Base-by-base conservation (phyloP, 2,329 filamentous ascomycete species). In the Sporothrix phasma region DNA sequence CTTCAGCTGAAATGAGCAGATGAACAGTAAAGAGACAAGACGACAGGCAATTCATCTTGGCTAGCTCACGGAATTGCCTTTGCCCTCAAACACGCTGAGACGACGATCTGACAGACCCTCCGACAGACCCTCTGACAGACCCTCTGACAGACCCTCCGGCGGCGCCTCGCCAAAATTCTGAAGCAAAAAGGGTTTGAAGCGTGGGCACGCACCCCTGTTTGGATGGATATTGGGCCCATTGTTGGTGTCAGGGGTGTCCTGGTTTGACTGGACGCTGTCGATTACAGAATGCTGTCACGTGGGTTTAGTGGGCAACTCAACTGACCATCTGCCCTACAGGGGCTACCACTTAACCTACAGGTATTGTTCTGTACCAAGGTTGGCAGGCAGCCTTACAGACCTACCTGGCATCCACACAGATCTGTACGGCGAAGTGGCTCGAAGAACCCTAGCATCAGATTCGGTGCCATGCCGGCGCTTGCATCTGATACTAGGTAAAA, bases 41-140 rank as follows among this genome's bases (percentile, higher is more conserved):
- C n/a, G 31, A 39, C 34, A 24, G 31, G n/a, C 51, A 15, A 22
- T 15, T 26, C 19, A 47, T 24, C 19, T 26, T 15, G 8, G 13
- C 45, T 24, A 13, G 5, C 19, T 47, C 45, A 26, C 22, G 5
- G 34, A n/a, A n/a, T 11, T 53, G 26, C 47, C 34, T 34, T 24
- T 24, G 11, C 54, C 17, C 53, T 63, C 62, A 63, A 63, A 63
- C 62, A 63, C 62, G 29, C 65, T 62, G 61, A 66, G 65, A 66
- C 65, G 24, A 51, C 39, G 39, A 65, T 65, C 62, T 37, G 62
- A 61, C 61, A 61, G 47, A 29, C 64, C 54, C 61, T 56, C 37
- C 15, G 49, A 62, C 64, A 46, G 58, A 60, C 58, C 58, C 39
- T 29, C 39, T 39, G 39, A 8, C 13, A 17, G 22, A 29, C 64